Evolutionary conservation across 2,329 filamentous ascomycete species (phyloP).

Genomic region (Microsporum ferrugineum): DNA sequence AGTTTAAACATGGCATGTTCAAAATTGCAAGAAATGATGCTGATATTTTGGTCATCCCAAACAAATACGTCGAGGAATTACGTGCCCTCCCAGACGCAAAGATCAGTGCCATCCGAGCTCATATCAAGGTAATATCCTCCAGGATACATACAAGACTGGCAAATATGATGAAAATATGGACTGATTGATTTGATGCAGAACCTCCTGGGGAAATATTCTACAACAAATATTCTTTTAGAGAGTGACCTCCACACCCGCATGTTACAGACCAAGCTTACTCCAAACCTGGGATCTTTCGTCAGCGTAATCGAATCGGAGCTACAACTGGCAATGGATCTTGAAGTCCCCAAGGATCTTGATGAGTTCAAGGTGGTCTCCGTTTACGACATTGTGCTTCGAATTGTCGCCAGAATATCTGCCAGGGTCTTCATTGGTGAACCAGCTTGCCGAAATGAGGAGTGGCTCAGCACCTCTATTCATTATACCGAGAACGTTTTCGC

Average conservation of each 20-base stretch:
- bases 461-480: constrained; percentile 25
- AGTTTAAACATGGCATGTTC: constrained; percentile 13
- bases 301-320: neutral
- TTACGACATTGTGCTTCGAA: constrained; percentile 1
- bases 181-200: neutral
- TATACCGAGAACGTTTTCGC: constrained; percentile 29
- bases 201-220: neutral
- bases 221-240: neutral
- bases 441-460: constrained; percentile 29
- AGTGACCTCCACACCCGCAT: constrained; percentile 4
- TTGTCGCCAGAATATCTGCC: constrained; percentile 31
- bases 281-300: constrained; percentile 11
- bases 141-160: neutral
- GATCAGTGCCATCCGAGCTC: constrained; percentile 16
- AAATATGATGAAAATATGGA: neutral
- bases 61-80: constrained; percentile 20
- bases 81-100: constrained; percentile 14
- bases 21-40: constrained; percentile 10
- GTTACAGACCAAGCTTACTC: constrained; percentile 12
- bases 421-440: constrained; percentile 31
- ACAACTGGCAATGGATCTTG: neutral
- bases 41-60: constrained; percentile 18
- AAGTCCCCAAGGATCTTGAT: neutral
- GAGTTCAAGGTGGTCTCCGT: neutral
- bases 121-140: constrained; percentile 12